Conservation (phyloP, 2,329 filamentous ascomycete genomes). For the Cercospora berteroae region DNA sequence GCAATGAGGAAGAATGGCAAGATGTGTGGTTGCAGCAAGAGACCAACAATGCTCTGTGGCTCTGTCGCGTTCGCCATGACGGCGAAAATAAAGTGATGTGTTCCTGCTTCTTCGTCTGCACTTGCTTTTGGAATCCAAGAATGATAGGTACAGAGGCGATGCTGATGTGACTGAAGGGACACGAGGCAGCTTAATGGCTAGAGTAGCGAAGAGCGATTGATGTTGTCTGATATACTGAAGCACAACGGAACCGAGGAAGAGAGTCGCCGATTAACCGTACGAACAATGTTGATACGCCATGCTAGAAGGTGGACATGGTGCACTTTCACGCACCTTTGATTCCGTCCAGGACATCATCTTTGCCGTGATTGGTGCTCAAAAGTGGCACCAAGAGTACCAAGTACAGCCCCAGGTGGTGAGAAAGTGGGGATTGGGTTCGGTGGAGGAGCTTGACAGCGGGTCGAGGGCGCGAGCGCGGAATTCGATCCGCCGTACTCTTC, state of each 20-base stretch:
- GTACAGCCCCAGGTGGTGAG: conserved; percentile 1
- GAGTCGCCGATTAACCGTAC: conserved; percentile 1
- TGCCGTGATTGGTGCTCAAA: conserved; percentile 15
- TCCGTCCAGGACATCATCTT: conserved; percentile 21
- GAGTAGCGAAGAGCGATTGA: not conserved
- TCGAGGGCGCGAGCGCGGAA: not conserved
- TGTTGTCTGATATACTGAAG: not conserved
- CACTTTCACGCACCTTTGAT: not conserved
- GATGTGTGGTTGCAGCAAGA: conserved; percentile 41
- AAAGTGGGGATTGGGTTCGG: not conserved
- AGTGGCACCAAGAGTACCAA: conserved; percentile 1
- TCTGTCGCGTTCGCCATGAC: conserved; percentile 31
- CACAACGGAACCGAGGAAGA: conserved; percentile 14
- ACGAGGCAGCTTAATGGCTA: not conserved
- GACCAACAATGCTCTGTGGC: conserved; percentile 31
- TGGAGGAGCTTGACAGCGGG: not conserved
- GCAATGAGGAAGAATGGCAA: conserved; percentile 44
- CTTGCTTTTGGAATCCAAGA: not conserved
- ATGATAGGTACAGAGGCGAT: not conserved
- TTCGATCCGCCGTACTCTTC: not conserved
- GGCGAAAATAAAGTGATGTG: not conserved
- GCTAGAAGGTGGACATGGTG: not conserved
- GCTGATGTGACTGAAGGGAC: not conserved
- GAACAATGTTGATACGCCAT: conserved; percentile 1
- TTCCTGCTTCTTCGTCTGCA: not conserved